phyloP scores from a whole-genome alignment of 1,284 basidiomycete species.

The Lentinula novae-zelandiae region DNA sequence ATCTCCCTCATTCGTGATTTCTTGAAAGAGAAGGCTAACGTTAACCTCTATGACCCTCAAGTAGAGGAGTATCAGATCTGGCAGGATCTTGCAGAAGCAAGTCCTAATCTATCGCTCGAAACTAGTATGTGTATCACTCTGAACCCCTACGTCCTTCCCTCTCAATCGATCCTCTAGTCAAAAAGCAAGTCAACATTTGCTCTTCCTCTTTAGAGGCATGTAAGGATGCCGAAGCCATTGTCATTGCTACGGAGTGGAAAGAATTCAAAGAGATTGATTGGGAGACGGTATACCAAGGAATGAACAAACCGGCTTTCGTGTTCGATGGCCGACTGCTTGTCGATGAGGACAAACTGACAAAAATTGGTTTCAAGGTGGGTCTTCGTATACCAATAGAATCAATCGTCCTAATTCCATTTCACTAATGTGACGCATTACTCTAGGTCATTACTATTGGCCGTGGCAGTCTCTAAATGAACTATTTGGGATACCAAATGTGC shows the following conservation, averaged over 20 bases:
- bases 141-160: neutral
- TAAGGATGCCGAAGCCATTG: slow-evolving; percentile 86
- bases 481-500: neutral
- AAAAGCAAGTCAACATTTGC: slow-evolving; percentile 84
- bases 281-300: slow-evolving; percentile 78
- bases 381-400: neutral
- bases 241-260: slow-evolving; percentile 94
- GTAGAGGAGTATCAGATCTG: slow-evolving; percentile 73
- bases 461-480: neutral
- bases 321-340: slow-evolving; percentile 91
- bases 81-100: slow-evolving; percentile 69
- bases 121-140: slow-evolving; percentile 42
- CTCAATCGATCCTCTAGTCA: slow-evolving; percentile 47
- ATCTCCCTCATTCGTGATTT: slow-evolving; percentile 96
- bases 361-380: slow-evolving; percentile 91
- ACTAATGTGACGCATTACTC: neutral
- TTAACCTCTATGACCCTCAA: slow-evolving; percentile 93
- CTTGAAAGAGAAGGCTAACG: slow-evolving; percentile 81
- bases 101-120: slow-evolving; percentile 52
- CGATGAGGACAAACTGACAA: slow-evolving; percentile 73
- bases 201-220: slow-evolving; percentile 83
- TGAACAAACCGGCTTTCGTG: slow-evolving; percentile 96
- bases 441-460: slow-evolving; percentile 45
- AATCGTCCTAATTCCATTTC: neutral
- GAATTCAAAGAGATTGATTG: slow-evolving; percentile 94